Base-by-base conservation (phyloP, 345 rosid species). In the Arabis alpina region DNA sequence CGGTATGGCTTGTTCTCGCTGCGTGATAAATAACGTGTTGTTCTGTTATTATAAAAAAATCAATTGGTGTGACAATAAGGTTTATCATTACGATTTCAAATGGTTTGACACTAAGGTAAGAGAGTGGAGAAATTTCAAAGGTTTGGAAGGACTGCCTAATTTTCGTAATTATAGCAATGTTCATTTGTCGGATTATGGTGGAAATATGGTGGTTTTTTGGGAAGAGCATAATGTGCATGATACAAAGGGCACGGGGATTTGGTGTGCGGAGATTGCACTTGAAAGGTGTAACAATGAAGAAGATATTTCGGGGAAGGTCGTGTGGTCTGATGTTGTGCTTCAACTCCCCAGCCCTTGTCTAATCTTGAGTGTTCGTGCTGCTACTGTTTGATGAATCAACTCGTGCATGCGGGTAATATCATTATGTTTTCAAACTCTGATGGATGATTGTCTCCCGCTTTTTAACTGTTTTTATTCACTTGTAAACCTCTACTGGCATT, bases 161-260 rank as follows among this genome's bases (percentile, higher is more conserved):
- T 86, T 86, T 61, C 85, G 86, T 0, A 83, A 87, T 0, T 77
- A 82, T 88, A 81, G 79, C 5, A 72, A 74, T 81, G 66, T 85
- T 15, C 19, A 34, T 23, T 16, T 64, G 30, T 45, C 14, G 15
- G 45, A 48, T 4, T 64, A 48, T 36, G 90, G 92, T 1, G 94
- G 94, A 49, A 88, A 88, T 42, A 65, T 88, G 84, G 66, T 76
- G 59, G 89, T 85, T 70, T 82, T 85, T 61, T 90, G 92, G 94
- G 92, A 84, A 59, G 71, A 49, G 48, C 32, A 28, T 28, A 55
- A 65, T 53, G 16, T 37, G 59, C 16, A 27, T 70, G 58, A 30
- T 49, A 24, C 11, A 32, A 32, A 5, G 72, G 3, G 9, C 9
- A 28, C 73, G 77, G 85, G 77, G 74, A 64, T 90, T 27, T 84